Base-by-base conservation (phyloP, 2,329 filamentous ascomycete species). In the Diaporthe nobilis region DNA sequence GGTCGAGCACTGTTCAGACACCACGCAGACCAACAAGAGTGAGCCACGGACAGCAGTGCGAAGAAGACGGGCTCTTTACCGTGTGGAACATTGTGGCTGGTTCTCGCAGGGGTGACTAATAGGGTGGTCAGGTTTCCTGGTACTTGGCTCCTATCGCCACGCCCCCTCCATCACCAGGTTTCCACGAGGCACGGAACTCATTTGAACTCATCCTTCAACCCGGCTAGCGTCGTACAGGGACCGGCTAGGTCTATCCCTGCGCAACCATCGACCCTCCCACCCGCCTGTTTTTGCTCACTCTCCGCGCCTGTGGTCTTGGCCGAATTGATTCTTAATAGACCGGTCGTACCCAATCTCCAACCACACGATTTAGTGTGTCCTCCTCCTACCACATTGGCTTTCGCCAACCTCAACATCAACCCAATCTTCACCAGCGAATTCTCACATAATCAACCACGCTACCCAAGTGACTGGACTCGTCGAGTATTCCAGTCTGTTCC, bases 401-500 rank as follows among this genome's bases (percentile, higher is more conserved):
- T 70, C 78, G 77, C 79, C 79, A 80, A 78, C 53, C 47, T 71
- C 34, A 51, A 44, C 34, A 31, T 47, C 47, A 75, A 44, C 65
- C 58, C 78, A 78, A 73, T 77, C 76, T 75, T 73, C 67, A 72
- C 71, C 34, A 61, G 8, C 58, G 34, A 42, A 51, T 71, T 44
- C 34, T 76, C 71, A 67, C 60, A 39, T 47, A 51, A 75, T 73
- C 37, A 75, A 78, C 53, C 31, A 74, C 63, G 49, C 65, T 60
- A 72, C 77, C 77, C 75, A 71, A 75, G 73, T 80, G 49, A 73
- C 83, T 85, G 84, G 85, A 83, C 80, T 78, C 60, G 72, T 68
- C 76, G 82, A 83, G 81, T 77, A 72, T 81, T 85, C 85, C 84
- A 84, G 85, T 79, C 72, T 49, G 55, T 85, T 85, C 84, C 79